A percentile compares a stretch with the other conserved stretches of the same genome.
Conservation (phyloP, 768 basidiomycete genomes). For the Tylopilus balloui region DNA sequence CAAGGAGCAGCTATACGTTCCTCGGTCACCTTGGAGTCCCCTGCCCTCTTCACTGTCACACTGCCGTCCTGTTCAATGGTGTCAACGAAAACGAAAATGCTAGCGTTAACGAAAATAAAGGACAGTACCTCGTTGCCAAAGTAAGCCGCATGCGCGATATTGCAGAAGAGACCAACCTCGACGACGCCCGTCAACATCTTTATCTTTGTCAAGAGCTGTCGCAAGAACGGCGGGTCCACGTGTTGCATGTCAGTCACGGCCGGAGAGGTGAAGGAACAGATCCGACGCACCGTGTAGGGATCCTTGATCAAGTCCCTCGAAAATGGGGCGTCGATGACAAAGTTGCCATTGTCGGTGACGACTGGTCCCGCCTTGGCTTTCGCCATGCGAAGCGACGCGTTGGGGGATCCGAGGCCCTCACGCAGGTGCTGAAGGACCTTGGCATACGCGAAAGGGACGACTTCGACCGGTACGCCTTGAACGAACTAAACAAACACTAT, state of each 20-base stretch:
- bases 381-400: conserved; percentile 87
- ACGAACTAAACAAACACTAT: conserved; percentile 50
- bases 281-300: conserved; percentile 48
- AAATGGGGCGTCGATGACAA: conserved; percentile 96
- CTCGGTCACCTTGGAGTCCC: conserved; percentile 20
- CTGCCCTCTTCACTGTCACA: conserved; percentile 53
- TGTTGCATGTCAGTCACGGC: too few species aligned
- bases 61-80: conserved; percentile 53
- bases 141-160: conserved; percentile 92
- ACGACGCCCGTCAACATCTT: conserved; percentile 97
- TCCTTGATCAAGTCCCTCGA: conserved; percentile 59
- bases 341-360: conserved; percentile 96
- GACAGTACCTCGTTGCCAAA: conserved; percentile 76
- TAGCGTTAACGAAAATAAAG: not conserved
- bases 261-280: not conserved
- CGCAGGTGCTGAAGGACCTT: conserved; percentile 75
- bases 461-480: conserved; percentile 92
- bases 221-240: too few species aligned
- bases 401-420: conserved; percentile 55
- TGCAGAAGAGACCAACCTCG: conserved; percentile 97
- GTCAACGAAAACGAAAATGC: not conserved
- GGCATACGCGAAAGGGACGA: conserved; percentile 93
- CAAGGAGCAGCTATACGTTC: conserved; percentile 11
- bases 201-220: conserved; percentile 69
- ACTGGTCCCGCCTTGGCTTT: conserved; percentile 92